Evolutionary conservation across 176 grass and related monocot genomes (phyloP).

Genomic region (Oryza coarctata): DNA sequence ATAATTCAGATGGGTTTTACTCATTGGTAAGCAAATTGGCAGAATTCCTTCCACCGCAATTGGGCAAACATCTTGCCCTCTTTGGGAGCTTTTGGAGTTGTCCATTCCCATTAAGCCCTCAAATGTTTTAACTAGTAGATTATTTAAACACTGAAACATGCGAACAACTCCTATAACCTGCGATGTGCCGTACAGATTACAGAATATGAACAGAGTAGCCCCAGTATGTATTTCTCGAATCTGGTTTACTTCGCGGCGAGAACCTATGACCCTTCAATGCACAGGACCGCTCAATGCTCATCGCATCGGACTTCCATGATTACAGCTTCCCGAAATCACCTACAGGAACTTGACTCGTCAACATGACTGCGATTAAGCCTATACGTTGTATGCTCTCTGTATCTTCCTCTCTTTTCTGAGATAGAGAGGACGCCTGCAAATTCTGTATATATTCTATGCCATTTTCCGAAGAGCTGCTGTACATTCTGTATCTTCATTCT

Average conservation of each 20-base stretch:
- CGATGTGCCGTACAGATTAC: not conserved
- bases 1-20: not conserved
- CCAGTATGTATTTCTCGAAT: not conserved
- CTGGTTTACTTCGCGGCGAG: not conserved
- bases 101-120: not conserved
- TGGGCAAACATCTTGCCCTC: not conserved
- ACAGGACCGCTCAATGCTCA: not conserved
- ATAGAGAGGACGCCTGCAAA: not conserved
- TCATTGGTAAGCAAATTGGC: not conserved
- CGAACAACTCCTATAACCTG: not conserved
- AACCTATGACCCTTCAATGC: not conserved
- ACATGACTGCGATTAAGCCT: not conserved
- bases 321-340: not conserved
- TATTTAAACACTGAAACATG: not conserved
- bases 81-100: not conserved
- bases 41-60: slow-evolving; percentile 10
- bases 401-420: not conserved
- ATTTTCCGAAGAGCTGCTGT: not conserved
- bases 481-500: slow-evolving; percentile 19
- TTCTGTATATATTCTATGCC: not conserved
- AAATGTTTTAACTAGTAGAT: not conserved
- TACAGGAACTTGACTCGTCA: not conserved
- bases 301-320: not conserved
- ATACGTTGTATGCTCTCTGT: not conserved
- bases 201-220: not conserved